phyloP scores from a whole-genome alignment of 441 rosid genomes.

The Lepidium campestre region DNA sequence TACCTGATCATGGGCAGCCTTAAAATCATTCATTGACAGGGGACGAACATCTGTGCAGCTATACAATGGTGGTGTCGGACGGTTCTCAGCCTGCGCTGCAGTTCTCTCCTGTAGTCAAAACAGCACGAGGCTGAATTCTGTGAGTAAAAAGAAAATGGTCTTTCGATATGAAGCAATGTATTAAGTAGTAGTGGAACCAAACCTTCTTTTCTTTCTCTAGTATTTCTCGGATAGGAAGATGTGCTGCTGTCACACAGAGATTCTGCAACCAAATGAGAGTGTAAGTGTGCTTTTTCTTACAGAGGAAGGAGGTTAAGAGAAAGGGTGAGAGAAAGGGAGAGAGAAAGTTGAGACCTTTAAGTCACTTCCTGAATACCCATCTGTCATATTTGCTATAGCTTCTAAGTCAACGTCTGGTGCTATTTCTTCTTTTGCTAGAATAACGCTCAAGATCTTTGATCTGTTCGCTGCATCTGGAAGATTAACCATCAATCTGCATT shows the following conservation, averaged over 20 bases:
- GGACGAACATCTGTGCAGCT: conserved; percentile 74
- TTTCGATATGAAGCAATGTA: background rate
- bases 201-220: conserved; percentile 95
- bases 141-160: background rate
- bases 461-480: conserved; percentile 86
- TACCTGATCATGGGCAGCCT: conserved; percentile 94
- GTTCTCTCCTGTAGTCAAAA: conserved; percentile 57
- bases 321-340: background rate
- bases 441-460: conserved; percentile 73
- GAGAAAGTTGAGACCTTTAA: conserved; percentile 53
- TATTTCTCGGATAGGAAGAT: conserved; percentile 93
- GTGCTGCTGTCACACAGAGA: conserved; percentile 93
- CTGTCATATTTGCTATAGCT: conserved; percentile 85
- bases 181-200: conserved; percentile 18
- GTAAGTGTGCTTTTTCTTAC: background rate
- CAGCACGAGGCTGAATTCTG: background rate
- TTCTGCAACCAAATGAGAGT: conserved; percentile 50
- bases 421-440: conserved; percentile 87
- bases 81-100: conserved; percentile 59
- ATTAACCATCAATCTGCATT: conserved; percentile 92
- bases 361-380: conserved; percentile 99
- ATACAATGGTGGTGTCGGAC: conserved; percentile 62
- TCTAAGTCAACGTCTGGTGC: conserved; percentile 65
- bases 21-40: conserved; percentile 81
- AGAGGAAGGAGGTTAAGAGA: background rate